Conservation (phyloP, 78 protist species). For the Anaeramoeba flamelloides region DNA sequence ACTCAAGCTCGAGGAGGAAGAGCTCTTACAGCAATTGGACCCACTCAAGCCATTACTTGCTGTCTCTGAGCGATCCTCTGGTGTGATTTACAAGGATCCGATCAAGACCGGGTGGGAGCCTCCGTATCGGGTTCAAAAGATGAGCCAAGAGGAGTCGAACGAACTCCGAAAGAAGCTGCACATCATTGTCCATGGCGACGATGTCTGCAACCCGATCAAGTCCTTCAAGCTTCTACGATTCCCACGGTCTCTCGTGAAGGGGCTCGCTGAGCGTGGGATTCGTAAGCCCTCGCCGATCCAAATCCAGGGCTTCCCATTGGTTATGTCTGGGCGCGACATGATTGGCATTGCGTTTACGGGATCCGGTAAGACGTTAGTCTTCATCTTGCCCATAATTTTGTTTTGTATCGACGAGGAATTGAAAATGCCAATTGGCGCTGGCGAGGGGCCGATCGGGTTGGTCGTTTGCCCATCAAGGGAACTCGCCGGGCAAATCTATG, state of each 20-base stretch:
- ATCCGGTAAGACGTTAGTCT: conserved; percentile 86
- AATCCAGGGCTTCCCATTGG: conserved; percentile 60
- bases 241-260: conserved; percentile 48
- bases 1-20: background rate
- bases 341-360: conserved; percentile 95
- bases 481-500: conserved; percentile 78
- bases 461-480: conserved; percentile 78
- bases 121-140: conserved; percentile 15
- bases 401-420: conserved; percentile 62
- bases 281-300: conserved; percentile 85
- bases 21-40: background rate
- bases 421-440: conserved; percentile 39
- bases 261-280: conserved; percentile 45
- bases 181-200: conserved; percentile 59
- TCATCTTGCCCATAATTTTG: conserved; percentile 68
- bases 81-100: conserved; percentile 21
- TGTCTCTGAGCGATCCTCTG: conserved; percentile 21
- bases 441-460: conserved; percentile 85
- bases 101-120: conserved; percentile 37
- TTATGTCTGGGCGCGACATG: conserved; percentile 72
- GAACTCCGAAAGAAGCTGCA: conserved; percentile 40
- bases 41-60: conserved; percentile 8
- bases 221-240: conserved; percentile 62
- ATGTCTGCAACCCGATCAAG: conserved; percentile 60
- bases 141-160: conserved; percentile 7